Conservation (phyloP, 768 basidiomycete genomes). For the Nidula microcarpa region DNA sequence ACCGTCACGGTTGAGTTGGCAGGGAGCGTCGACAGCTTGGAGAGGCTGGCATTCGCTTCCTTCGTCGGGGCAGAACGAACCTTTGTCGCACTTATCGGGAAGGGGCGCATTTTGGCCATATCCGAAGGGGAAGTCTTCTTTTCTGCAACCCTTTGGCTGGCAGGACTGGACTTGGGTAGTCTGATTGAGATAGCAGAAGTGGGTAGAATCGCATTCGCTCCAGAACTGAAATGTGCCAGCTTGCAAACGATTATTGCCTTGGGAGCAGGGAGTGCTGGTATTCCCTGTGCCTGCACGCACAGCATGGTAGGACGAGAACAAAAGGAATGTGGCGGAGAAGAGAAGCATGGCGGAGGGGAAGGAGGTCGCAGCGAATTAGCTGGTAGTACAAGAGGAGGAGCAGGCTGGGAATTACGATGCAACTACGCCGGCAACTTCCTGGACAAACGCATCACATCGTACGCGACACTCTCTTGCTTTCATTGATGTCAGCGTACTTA, state of each 20-base stretch:
- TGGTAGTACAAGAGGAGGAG: neutral
- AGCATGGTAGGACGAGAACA: slow-evolving; percentile 35
- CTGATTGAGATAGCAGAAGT: slow-evolving; percentile 55
- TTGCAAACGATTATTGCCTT: slow-evolving; percentile 63
- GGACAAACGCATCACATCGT: too few relatives aligned
- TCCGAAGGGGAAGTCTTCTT: slow-evolving; percentile 76
- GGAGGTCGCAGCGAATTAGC: neutral
- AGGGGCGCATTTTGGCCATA: slow-evolving; percentile 41
- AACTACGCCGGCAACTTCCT: neutral
- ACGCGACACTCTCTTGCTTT: neutral
- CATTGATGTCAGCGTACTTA: neutral
- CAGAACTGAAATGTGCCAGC: slow-evolving; percentile 77
- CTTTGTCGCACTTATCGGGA: slow-evolving; percentile 58
- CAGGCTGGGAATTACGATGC: neutral
- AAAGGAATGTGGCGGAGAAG: slow-evolving; percentile 33
- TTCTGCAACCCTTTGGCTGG: slow-evolving; percentile 64
- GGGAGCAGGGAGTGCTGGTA: slow-evolving; percentile 46
- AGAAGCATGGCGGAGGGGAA: slow-evolving; percentile 6
- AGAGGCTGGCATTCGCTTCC: slow-evolving; percentile 61
- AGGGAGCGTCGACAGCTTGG: slow-evolving; percentile 59
- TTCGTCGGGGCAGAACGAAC: slow-evolving; percentile 84
- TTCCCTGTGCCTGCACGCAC: slow-evolving; percentile 44
- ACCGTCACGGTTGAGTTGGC: slow-evolving; percentile 90
- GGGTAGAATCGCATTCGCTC: slow-evolving; percentile 70
- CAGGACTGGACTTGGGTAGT: too few relatives aligned